A percentile compares a stretch with the other conserved stretches of the same genome.
Evolutionary conservation across 345 rosid species (phyloP).

Genomic region (Aquilaria yunnanensis): DNA sequence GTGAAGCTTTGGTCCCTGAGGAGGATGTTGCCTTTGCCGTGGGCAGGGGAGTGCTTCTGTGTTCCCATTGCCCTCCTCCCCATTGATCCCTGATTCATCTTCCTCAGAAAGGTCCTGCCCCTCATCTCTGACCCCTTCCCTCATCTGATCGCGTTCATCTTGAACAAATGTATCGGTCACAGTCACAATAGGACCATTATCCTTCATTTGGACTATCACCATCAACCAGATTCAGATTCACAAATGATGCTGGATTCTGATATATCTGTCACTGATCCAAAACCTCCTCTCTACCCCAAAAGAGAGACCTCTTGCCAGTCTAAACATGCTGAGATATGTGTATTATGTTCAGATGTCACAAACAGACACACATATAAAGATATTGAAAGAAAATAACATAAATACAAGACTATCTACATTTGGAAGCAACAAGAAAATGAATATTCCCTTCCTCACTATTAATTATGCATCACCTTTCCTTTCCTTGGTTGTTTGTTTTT

Average conservation of each 20-base stretch:
- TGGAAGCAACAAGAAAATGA: too few species aligned
- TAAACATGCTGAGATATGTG: too few species aligned
- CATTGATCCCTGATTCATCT: slow-evolving; percentile 34
- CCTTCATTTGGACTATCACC: slow-evolving; percentile 22
- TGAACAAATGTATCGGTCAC: slow-evolving; percentile 19
- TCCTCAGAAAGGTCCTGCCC: slow-evolving; percentile 41
- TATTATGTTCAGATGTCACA: too few species aligned
- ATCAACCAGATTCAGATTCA: slow-evolving; percentile 41
- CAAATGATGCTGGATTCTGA: slow-evolving; percentile 17
- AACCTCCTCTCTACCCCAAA: slow-evolving; percentile 15
- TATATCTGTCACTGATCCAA: slow-evolving; percentile 1
- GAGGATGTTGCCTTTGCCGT: slow-evolving; percentile 20
- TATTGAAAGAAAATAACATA: too few species aligned
- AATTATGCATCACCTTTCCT: too few species aligned
- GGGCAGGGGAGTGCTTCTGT: slow-evolving; percentile 13
- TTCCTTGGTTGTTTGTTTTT: too few species aligned
- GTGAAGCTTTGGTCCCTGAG: slow-evolving; percentile 19
- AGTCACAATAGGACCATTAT: slow-evolving; percentile 21
- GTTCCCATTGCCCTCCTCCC: slow-evolving; percentile 19
- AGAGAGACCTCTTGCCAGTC: not conserved
- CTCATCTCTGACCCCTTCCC: slow-evolving; percentile 27
- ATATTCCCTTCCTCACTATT: too few species aligned
- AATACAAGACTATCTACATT: too few species aligned
- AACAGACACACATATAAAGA: too few species aligned
- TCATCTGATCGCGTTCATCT: slow-evolving; percentile 22